These are phyloP conservation scores for Hymenoscyphus fraxineus DNA, from an alignment of 2,329 filamentous ascomycete genomes.

Conservation along the genomic window DNA sequence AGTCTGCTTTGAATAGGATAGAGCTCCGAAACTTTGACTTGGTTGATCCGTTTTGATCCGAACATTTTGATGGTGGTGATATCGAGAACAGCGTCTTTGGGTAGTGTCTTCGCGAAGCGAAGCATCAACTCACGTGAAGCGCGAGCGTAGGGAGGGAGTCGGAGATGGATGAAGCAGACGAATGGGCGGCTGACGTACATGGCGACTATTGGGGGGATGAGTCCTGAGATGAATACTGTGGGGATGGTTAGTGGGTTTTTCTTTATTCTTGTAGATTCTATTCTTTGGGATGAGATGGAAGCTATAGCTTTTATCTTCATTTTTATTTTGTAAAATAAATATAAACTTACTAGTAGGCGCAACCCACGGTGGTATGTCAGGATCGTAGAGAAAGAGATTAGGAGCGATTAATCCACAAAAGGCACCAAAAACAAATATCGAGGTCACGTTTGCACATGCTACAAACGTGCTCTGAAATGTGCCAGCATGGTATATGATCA, in stretches of 20 bases:
- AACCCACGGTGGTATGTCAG: constrained; percentile 30
- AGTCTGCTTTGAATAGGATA: constrained; percentile 27
- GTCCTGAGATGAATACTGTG: constrained; percentile 52
- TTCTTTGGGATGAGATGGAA: neutral
- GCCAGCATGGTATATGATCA: constrained; percentile 75
- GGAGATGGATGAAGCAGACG: constrained; percentile 68
- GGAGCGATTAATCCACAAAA: constrained; percentile 61
- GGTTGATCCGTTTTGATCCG: constrained; percentile 36
- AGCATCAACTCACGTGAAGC: constrained; percentile 53
- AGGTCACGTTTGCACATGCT: constrained; percentile 66
- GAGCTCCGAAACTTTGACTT: constrained; percentile 29
- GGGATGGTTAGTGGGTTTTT: constrained; percentile 13
- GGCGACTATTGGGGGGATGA: constrained; percentile 63
- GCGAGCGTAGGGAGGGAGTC: constrained; percentile 63
- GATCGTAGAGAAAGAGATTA: constrained; percentile 24
- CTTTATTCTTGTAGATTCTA: neutral
- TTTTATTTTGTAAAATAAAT: neutral
- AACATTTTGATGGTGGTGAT: constrained; percentile 40
- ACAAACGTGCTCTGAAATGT: constrained; percentile 63
- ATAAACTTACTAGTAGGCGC: constrained; percentile 24
- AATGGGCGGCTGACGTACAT: constrained; percentile 64
- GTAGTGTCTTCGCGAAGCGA: constrained; percentile 47
- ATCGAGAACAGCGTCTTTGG: constrained; percentile 39
- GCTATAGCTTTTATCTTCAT: neutral
- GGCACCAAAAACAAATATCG: constrained; percentile 64